Percentiles rank a stretch among this genome's conserved stretches.
Evolutionary conservation across 768 basidiomycete genomes (phyloP).

Genomic region (Amyloporia xantha): DNA sequence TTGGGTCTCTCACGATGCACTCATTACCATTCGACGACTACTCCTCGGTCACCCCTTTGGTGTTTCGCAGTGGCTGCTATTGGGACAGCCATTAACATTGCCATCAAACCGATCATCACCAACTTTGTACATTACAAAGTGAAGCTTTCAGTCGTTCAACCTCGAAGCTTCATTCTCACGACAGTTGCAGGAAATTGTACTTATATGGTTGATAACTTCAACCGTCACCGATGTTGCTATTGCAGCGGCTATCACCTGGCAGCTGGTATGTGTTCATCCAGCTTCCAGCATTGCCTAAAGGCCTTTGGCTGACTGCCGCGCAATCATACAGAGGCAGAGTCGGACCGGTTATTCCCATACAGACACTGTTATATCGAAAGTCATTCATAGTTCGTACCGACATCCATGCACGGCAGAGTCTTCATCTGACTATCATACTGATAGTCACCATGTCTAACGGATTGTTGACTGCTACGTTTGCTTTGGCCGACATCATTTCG

Average conservation of each 20-base stretch:
- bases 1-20: background rate
- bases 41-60: background rate
- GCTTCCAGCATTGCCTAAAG: background rate
- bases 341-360: constrained; percentile 31
- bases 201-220: constrained; percentile 39
- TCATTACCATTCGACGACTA: background rate
- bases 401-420: background rate
- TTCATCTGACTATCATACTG: background rate
- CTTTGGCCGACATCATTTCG: constrained; percentile 24
- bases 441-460: constrained; percentile 36
- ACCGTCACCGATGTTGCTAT: constrained; percentile 43
- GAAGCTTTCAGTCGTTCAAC: too few relatives aligned
- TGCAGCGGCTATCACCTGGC: constrained; percentile 33
- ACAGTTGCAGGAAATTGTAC: constrained; percentile 15
- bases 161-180: too few relatives aligned
- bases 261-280: constrained; percentile 30
- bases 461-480: constrained; percentile 30
- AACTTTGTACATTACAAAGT: constrained; percentile 27
- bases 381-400: constrained; percentile 21
- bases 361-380: constrained; percentile 31
- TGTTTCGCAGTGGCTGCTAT: constrained; percentile 17
- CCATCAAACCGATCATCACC: constrained; percentile 21
- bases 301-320: background rate
- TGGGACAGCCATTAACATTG: constrained; percentile 25
- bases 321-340: constrained; percentile 24